Conservation (phyloP, 371 early-diverging fungal genomes). For the Mucor velutinosus region DNA sequence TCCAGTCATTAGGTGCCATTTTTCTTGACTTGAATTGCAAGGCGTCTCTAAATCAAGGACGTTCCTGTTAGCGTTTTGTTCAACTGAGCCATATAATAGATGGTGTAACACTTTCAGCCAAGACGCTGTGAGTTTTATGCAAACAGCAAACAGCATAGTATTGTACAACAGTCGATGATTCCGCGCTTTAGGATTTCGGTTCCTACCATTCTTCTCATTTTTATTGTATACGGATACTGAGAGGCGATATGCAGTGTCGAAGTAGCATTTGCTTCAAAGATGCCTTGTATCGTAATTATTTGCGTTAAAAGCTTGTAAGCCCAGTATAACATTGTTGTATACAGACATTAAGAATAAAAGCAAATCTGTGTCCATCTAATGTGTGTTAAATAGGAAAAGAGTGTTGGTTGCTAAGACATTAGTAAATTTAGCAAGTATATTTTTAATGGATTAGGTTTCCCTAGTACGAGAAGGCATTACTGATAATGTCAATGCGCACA, state of each 20-base stretch:
- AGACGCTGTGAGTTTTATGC: neutral
- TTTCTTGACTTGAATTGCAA: neutral
- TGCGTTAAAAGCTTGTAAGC: neutral
- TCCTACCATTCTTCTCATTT: neutral
- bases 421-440: neutral
- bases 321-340: neutral
- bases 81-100: neutral
- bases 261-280: neutral
- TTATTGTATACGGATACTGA: too few relatives aligned
- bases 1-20: neutral
- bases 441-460: neutral
- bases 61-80: neutral
- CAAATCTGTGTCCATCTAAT: neutral
- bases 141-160: neutral
- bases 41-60: too few relatives aligned
- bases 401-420: neutral
- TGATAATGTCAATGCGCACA: neutral
- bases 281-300: too few relatives aligned
- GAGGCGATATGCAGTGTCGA: neutral
- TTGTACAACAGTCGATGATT: neutral
- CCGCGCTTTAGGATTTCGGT: neutral
- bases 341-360: neutral
- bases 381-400: neutral
- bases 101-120: neutral
- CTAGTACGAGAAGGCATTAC: neutral